phyloP scores from a whole-genome alignment of 345 rosid species.

The Mangifera indica region DNA sequence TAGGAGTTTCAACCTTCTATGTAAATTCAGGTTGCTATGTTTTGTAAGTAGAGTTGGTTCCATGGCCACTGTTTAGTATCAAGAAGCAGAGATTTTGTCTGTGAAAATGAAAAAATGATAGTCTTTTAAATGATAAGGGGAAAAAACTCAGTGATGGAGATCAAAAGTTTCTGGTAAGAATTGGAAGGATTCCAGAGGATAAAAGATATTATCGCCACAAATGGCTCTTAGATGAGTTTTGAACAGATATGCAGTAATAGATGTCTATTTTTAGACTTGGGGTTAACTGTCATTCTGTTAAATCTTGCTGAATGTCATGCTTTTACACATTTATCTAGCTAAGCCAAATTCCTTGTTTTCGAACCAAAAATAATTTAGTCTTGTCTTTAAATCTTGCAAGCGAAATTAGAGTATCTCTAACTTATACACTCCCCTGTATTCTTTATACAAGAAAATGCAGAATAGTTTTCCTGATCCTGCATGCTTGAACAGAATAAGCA shows the following conservation, averaged over 20 bases:
- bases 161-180: slow-evolving; percentile 7
- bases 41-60: neutral
- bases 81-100: neutral
- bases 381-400: neutral
- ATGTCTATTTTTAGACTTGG: neutral
- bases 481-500: too few relatives aligned
- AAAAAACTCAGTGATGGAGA: neutral
- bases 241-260: neutral
- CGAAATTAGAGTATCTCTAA: too few relatives aligned
- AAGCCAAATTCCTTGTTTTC: neutral
- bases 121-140: neutral
- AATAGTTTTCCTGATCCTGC: too few relatives aligned
- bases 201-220: neutral
- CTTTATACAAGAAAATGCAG: too few relatives aligned
- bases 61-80: neutral
- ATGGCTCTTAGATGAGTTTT: neutral
- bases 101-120: neutral
- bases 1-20: neutral
- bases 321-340: neutral
- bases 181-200: neutral
- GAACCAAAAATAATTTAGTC: neutral
- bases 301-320: neutral
- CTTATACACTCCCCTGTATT: too few relatives aligned
- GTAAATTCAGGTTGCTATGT: neutral
- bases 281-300: neutral